Conservation (phyloP, 306 rosid species). For the Rubus parviflorus region DNA sequence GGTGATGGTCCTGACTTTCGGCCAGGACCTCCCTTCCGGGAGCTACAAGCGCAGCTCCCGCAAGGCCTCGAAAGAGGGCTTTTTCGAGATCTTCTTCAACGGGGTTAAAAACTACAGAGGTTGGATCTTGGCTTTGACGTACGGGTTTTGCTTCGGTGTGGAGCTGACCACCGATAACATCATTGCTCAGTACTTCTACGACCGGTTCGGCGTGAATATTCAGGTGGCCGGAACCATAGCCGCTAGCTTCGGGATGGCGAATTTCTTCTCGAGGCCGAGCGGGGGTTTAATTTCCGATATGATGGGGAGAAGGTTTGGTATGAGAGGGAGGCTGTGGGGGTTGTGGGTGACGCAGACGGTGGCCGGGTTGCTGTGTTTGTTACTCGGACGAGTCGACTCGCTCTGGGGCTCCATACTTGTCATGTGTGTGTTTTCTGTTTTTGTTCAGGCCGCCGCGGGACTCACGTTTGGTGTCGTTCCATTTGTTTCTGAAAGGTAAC, state of each 20-base stretch:
- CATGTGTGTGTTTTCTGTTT: slow-evolving; percentile 49
- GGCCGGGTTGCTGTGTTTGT: slow-evolving; percentile 47
- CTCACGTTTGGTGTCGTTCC: slow-evolving; percentile 62
- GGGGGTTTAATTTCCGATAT: slow-evolving; percentile 53
- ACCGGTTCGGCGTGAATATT: slow-evolving; percentile 45
- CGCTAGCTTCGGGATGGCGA: slow-evolving; percentile 59
- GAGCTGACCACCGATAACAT: slow-evolving; percentile 58
- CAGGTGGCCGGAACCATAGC: slow-evolving; percentile 50
- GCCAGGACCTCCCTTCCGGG: slow-evolving; percentile 46
- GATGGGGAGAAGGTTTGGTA: slow-evolving; percentile 51
- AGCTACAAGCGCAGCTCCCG: background rate
- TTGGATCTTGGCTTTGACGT: slow-evolving; percentile 46
- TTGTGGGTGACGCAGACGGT: slow-evolving; percentile 48
- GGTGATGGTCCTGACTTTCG: slow-evolving; percentile 34
- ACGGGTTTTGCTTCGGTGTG: slow-evolving; percentile 49
- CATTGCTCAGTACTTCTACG: slow-evolving; percentile 55
- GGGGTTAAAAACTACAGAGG: slow-evolving; percentile 58
- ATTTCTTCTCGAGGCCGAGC: slow-evolving; percentile 48
- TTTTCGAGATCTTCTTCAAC: background rate
- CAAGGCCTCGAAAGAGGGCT: background rate
- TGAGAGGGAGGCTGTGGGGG: slow-evolving; percentile 61
- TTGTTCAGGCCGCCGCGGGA: slow-evolving; percentile 56
- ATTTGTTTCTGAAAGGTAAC: slow-evolving; percentile 51
- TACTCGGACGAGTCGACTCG: slow-evolving; percentile 46
- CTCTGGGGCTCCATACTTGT: slow-evolving; percentile 48